Percentiles rank a stretch among this genome's conserved stretches.
Evolutionary conservation across 2,329 filamentous ascomycete species (phyloP).

Genomic region (Pseudocercospora musae): DNA sequence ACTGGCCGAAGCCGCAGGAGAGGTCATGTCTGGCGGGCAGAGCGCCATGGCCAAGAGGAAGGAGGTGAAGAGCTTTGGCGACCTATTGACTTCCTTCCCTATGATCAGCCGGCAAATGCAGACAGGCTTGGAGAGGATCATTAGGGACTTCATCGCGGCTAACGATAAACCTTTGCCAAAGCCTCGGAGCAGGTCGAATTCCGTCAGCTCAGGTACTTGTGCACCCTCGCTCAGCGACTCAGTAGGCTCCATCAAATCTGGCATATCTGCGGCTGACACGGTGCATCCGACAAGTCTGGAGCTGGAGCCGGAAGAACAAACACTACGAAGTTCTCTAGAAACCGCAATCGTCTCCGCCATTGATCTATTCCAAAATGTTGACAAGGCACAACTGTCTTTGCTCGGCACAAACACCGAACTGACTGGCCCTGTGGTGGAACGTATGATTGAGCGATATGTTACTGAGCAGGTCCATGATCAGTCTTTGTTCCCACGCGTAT

Average conservation of each 20-base stretch:
- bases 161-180: conserved; percentile 77
- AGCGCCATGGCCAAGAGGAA: conserved; percentile 67
- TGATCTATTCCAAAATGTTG: conserved; percentile 90
- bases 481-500: conserved; percentile 78
- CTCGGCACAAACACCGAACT: conserved; percentile 90
- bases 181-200: conserved; percentile 34
- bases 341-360: conserved; percentile 91
- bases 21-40: conserved; percentile 24
- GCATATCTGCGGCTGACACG: conserved; percentile 38
- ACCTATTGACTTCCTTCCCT: conserved; percentile 85
- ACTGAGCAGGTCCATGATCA: conserved; percentile 85
- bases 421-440: conserved; percentile 86
- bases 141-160: conserved; percentile 81
- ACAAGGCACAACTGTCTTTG: conserved; percentile 90
- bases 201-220: conserved; percentile 35
- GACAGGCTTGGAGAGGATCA: conserved; percentile 79
- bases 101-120: conserved; percentile 98
- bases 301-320: conserved; percentile 84
- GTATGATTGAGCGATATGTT: conserved; percentile 91
- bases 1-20: conserved; percentile 30
- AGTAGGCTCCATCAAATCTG: conserved; percentile 35
- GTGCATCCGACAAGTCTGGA: conserved; percentile 55
- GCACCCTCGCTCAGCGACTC: conserved; percentile 35
- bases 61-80: conserved; percentile 85
- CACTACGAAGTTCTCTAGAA: conserved; percentile 84